These are phyloP conservation scores for Ophiostoma sp. DNA, from an alignment of 2,329 filamentous ascomycete genomes.

Conservation along the genomic window DNA sequence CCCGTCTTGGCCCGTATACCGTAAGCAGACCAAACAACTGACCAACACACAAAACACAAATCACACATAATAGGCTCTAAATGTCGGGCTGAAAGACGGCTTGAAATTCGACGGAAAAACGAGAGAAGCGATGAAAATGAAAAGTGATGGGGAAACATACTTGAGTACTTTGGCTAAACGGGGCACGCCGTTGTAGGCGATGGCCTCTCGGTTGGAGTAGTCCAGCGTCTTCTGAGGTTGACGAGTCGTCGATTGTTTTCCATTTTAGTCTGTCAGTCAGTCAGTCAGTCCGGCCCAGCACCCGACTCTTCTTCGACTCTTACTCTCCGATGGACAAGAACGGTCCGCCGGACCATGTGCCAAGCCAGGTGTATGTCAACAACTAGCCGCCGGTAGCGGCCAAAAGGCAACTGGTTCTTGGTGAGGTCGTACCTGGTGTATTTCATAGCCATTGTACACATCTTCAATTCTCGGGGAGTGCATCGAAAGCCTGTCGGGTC, in stretches of 20 bases:
- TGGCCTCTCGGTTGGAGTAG: neutral
- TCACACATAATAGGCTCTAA: neutral
- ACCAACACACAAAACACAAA: too few species aligned
- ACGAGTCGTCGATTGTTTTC: neutral
- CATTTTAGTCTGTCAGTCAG: too few species aligned
- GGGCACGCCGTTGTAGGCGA: neutral
- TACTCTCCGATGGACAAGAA: neutral
- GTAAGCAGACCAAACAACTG: neutral
- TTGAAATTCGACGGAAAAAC: neutral
- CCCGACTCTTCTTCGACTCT: neutral
- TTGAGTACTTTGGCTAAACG: conserved; percentile 21
- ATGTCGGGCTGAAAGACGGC: neutral
- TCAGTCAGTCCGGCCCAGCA: too few species aligned
- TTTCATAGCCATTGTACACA: too few species aligned
- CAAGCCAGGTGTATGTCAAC: neutral
- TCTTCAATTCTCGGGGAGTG: too few species aligned
- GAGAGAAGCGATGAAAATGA: neutral
- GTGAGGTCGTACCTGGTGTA: too few species aligned
- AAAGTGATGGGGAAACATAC: neutral
- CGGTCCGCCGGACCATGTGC: neutral
- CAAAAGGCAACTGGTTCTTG: too few species aligned
- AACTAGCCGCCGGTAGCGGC: neutral
- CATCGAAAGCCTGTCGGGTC: too few species aligned
- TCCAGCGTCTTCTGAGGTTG: neutral
- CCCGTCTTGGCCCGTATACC: neutral